Base-by-base conservation (phyloP, 2,329 filamentous ascomycete species). In the Erysiphe neolycopersici region DNA sequence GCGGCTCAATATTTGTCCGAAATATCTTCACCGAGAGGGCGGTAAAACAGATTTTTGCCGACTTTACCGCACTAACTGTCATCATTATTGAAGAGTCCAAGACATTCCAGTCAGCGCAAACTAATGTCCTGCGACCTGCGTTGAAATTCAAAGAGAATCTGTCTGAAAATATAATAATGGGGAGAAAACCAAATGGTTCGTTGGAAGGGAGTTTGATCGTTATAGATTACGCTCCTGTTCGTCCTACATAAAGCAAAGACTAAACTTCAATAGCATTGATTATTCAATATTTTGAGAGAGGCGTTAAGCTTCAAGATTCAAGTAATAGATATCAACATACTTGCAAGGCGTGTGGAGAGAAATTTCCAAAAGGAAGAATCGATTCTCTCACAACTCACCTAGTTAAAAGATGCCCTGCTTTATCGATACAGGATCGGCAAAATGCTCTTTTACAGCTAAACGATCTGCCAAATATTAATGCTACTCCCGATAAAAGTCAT, bases 321-420 rank as follows among this genome's bases (percentile, higher is more conserved):
- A 89, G 81, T 64, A 93, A 92, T 59, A 74, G 85, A 46, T 94
- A 94, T 57, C 76, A 82, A 53, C 82, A 93, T 57, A 89, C 80
- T 12, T 93, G 84, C 70, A 87, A 80, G 59, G 69, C 75, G 50
- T 92, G 83, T 58, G 82, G 82, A 51, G 79, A 89, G 60, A 78
- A 79, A 59, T 93, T 93, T 49, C 79, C 82, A 49, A 92, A 92
- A 58, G 85, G 85, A 47, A 74, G 85, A 48, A 78, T 82, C 54
- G 85, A 94, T 55, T 81, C 73, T 53, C 62, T 94, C 47, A 79
- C 74, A 38, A 76, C 69, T 48, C 85, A 94, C 56, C 68, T 93
- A 45, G 76, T 81, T 43, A 89, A 85, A 59, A 83, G 79, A 64
- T 94, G 85, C 57, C 79, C 80, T 36, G 79, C 77, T 44, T 76